These are phyloP conservation scores for Persicaria maculosa DNA, from an alignment of 148 eudicot species.

Conservation along the genomic window DNA sequence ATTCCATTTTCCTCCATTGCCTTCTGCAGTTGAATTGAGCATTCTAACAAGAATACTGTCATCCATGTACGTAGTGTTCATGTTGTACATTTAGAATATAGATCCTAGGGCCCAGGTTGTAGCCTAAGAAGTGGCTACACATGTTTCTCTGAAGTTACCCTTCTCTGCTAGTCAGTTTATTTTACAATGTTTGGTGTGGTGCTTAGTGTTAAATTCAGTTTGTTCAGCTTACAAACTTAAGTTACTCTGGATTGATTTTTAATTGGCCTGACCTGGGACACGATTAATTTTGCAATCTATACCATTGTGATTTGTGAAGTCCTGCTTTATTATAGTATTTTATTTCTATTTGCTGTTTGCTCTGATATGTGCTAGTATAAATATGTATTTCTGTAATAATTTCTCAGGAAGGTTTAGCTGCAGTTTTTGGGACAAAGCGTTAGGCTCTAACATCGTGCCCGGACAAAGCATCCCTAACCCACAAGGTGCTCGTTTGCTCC, in stretches of 20 bases:
- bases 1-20: background rate
- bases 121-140: background rate
- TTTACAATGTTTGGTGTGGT: background rate
- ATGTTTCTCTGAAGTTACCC: background rate
- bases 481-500: too few species aligned
- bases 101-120: background rate
- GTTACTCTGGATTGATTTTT: background rate
- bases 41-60: background rate
- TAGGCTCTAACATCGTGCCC: too few species aligned
- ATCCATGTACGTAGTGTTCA: background rate
- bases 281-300: background rate
- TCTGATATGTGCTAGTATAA: background rate
- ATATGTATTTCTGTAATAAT: background rate
- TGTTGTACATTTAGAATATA: background rate
- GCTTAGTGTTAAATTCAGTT: background rate
- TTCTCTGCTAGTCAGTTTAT: background rate
- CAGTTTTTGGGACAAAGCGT: constrained; percentile 57
- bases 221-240: background rate
- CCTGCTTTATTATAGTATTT: background rate
- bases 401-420: constrained; percentile 90
- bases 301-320: background rate
- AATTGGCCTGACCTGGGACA: background rate
- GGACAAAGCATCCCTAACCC: too few species aligned
- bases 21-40: background rate
- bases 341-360: background rate